phyloP scores from a whole-genome alignment of 2,329 filamentous ascomycete species.

The Ascochyta lentis region DNA sequence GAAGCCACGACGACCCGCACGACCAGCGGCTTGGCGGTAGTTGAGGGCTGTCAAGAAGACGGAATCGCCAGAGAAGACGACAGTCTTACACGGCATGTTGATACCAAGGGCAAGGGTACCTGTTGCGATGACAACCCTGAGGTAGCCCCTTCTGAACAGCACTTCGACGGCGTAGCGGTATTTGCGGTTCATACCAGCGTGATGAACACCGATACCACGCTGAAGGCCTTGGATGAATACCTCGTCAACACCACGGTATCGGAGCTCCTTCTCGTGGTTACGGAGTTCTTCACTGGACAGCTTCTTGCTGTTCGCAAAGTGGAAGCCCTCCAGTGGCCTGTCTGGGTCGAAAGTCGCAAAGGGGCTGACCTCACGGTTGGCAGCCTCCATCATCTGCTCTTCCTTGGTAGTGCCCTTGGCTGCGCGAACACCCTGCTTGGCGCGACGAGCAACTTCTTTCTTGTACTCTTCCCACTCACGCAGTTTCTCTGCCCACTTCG shows the following conservation, averaged over 20 bases:
- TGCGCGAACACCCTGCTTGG: constrained; percentile 54
- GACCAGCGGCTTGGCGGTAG: constrained; percentile 77
- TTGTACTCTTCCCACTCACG: constrained; percentile 65
- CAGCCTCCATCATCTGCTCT: constrained; percentile 64
- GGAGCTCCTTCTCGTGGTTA: constrained; percentile 59
- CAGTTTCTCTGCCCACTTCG: constrained; percentile 67
- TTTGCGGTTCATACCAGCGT: constrained; percentile 78
- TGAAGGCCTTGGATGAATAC: constrained; percentile 66
- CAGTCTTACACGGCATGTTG: constrained; percentile 76
- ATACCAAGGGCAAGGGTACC: constrained; percentile 79
- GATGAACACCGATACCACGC: constrained; percentile 77
- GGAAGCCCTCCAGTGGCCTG: constrained; percentile 67
- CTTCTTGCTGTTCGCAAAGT: constrained; percentile 69
- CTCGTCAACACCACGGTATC: constrained; percentile 57
- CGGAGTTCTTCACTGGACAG: constrained; percentile 65
- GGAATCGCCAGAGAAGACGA: constrained; percentile 77
- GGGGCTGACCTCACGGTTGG: constrained; percentile 60
- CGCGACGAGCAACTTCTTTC: constrained; percentile 53
- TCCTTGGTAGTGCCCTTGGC: constrained; percentile 60
- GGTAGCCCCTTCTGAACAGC: constrained; percentile 73
- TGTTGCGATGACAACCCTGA: constrained; percentile 75
- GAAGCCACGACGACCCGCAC: constrained; percentile 80
- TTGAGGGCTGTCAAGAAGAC: constrained; percentile 76
- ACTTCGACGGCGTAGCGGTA: constrained; percentile 78
- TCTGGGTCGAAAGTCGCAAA: constrained; percentile 73